Conservation (phyloP, 2,329 filamentous ascomycete species). For the Ophiocordyceps robertsii region DNA sequence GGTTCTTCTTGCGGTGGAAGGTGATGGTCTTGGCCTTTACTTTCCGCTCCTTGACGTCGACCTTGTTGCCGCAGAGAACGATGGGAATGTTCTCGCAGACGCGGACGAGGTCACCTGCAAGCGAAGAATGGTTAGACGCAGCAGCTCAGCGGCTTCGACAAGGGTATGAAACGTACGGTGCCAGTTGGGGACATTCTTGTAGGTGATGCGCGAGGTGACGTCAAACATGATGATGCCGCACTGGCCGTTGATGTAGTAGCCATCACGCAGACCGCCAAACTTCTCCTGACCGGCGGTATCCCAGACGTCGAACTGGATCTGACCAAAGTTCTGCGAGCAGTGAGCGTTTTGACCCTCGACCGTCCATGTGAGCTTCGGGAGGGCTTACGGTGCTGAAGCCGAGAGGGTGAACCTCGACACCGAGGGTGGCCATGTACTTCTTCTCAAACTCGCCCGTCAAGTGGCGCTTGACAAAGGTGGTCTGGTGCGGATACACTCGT, state of each 20-base stretch:
- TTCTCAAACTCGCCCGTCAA: slow-evolving; percentile 99
- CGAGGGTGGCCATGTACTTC: slow-evolving; percentile 99
- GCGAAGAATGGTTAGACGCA: not conserved
- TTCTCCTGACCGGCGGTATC: slow-evolving; percentile 99
- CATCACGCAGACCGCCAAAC: slow-evolving; percentile 97
- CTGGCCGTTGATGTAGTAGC: slow-evolving; percentile 99
- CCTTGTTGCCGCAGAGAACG: slow-evolving; percentile 97
- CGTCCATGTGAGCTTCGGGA: slow-evolving; percentile 7
- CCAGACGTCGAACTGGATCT: slow-evolving; percentile 98
- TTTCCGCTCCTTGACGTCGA: slow-evolving; percentile 99
- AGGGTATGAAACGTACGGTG: slow-evolving; percentile 61
- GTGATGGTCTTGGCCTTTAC: slow-evolving; percentile 99
- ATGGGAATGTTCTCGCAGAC: slow-evolving; percentile 99
- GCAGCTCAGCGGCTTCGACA: not conserved
- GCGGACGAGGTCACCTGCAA: slow-evolving; percentile 83
- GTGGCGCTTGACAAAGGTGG: slow-evolving; percentile 99
- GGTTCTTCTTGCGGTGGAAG: slow-evolving; percentile 99
- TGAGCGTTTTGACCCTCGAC: slow-evolving; percentile 5
- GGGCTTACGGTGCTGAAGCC: slow-evolving; percentile 87
- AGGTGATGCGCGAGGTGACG: slow-evolving; percentile 97
- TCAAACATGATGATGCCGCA: slow-evolving; percentile 99
- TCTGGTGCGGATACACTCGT: slow-evolving; percentile 38
- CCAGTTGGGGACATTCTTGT: slow-evolving; percentile 99
- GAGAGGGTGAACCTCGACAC: slow-evolving; percentile 98
- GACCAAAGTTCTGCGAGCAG: slow-evolving; percentile 62